A percentile compares a stretch with the other conserved stretches of the same genome.
Evolutionary conservation across 2,329 filamentous ascomycete species (phyloP).

Genomic region (Alternaria incomplexa): DNA sequence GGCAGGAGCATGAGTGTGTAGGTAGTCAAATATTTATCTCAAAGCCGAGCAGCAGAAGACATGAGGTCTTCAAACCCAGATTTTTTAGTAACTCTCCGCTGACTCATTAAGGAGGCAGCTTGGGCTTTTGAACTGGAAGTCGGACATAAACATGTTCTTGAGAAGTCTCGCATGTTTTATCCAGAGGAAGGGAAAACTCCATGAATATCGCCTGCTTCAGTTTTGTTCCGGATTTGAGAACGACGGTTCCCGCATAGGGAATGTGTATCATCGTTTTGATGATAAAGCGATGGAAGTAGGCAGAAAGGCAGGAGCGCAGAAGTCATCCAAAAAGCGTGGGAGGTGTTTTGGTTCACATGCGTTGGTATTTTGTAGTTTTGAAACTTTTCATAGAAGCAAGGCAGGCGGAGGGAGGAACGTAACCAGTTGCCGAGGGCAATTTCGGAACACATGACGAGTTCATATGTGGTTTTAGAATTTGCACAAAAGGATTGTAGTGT

Average conservation of each 20-base stretch:
- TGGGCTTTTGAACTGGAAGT: neutral
- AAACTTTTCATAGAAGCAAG: too few relatives aligned
- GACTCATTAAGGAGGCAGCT: neutral
- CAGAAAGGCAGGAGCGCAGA: neutral
- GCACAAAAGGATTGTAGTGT: too few relatives aligned
- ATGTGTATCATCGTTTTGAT: neutral
- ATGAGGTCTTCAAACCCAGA: neutral
- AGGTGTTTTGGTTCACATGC: neutral
- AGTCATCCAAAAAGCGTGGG: neutral
- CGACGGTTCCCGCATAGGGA: neutral
- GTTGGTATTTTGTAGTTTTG: neutral
- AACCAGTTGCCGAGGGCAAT: too few relatives aligned
- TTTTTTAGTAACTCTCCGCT: neutral
- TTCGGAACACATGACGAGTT: too few relatives aligned
- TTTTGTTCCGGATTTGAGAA: neutral
- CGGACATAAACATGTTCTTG: accelerated
- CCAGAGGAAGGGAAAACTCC: neutral
- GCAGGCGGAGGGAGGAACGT: too few relatives aligned
- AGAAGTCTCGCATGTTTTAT: accelerated
- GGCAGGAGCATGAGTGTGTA: neutral
- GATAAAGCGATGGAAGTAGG: neutral
- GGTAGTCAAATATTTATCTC: accelerated
- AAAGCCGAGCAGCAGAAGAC: neutral
- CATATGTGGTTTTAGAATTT: too few relatives aligned
- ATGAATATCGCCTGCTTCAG: accelerated